These are phyloP conservation scores for Botrytis fabae DNA, from an alignment of 2,329 filamentous ascomycete genomes.

Conservation along the genomic window DNA sequence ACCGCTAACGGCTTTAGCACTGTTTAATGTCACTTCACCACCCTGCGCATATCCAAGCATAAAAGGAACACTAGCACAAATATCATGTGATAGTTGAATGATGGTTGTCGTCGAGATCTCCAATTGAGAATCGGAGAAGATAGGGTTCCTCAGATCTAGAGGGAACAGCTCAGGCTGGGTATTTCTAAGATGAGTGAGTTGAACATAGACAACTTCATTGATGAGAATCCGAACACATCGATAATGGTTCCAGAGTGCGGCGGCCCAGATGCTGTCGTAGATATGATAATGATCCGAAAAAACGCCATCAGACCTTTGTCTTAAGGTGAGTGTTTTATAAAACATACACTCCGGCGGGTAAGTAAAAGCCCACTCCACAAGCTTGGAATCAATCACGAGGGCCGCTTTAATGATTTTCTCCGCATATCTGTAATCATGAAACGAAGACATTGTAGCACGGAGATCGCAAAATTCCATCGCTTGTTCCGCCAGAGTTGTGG, in stretches of 20 bases:
- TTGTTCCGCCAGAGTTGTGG: slow-evolving; percentile 45
- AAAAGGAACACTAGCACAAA: slow-evolving; percentile 35
- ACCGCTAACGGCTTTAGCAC: slow-evolving; percentile 30
- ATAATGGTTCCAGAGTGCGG: slow-evolving; percentile 38
- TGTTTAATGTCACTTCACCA: slow-evolving; percentile 6
- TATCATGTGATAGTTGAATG: slow-evolving; percentile 34
- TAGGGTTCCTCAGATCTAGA: slow-evolving; percentile 8
- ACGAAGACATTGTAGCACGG: slow-evolving; percentile 32
- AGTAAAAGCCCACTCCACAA: slow-evolving; percentile 27
- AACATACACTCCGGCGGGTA: slow-evolving; percentile 26
- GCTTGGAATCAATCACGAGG: slow-evolving; percentile 30
- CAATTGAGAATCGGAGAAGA: slow-evolving; percentile 28
- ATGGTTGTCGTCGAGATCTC: slow-evolving; percentile 27
- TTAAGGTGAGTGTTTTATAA: slow-evolving; percentile 29
- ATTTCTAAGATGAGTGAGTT: slow-evolving; percentile 30
- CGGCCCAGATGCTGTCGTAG: slow-evolving; percentile 33
- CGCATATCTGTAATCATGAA: slow-evolving; percentile 33
- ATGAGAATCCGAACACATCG: slow-evolving; percentile 34
- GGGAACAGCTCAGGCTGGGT: slow-evolving; percentile 17
- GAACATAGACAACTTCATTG: slow-evolving; percentile 34
- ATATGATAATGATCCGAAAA: slow-evolving; percentile 37
- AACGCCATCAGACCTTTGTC: slow-evolving; percentile 28
- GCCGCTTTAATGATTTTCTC: slow-evolving; percentile 27
- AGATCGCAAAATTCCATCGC: slow-evolving; percentile 39
- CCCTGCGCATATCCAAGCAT: slow-evolving; percentile 29